Conservation (phyloP, 2,329 filamentous ascomycete genomes). For the Anisogramma anomala region DNA sequence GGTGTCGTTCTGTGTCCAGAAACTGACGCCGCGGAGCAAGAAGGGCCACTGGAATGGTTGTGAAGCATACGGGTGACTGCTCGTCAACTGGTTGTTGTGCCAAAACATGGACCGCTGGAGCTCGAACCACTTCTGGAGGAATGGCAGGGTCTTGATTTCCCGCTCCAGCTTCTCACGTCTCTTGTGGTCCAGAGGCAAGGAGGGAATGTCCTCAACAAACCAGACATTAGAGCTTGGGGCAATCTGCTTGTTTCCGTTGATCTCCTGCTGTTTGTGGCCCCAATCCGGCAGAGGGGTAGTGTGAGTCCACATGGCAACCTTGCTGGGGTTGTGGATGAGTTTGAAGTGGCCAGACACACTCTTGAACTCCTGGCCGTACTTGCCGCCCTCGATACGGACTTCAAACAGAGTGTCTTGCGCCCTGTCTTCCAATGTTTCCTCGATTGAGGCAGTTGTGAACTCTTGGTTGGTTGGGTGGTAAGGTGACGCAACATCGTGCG, state of each 20-base stretch:
- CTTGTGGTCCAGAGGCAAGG: constrained; percentile 56
- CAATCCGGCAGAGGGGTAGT: constrained; percentile 91
- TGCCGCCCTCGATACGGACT: constrained; percentile 78
- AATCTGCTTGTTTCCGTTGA: constrained; percentile 98
- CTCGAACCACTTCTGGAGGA: constrained; percentile 91
- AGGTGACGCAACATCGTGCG: constrained; percentile 93
- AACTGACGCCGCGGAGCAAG: constrained; percentile 90
- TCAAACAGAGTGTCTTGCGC: constrained; percentile 89
- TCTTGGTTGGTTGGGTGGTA: constrained; percentile 97
- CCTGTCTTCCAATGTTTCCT: constrained; percentile 61
- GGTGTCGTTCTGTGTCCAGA: constrained; percentile 96
- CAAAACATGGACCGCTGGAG: constrained; percentile 97
- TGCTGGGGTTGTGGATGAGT: constrained; percentile 84
- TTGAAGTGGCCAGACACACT: constrained; percentile 91
- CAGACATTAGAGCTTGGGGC: constrained; percentile 84
- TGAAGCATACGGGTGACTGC: constrained; percentile 90
- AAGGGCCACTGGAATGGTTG: constrained; percentile 97
- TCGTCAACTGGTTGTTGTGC: constrained; percentile 97
- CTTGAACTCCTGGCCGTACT: constrained; percentile 72
- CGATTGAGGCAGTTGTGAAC: constrained; percentile 70
- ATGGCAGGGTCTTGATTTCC: constrained; percentile 73
- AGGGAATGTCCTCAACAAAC: constrained; percentile 86
- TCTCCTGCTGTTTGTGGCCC: constrained; percentile 94
- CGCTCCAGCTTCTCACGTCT: constrained; percentile 66
- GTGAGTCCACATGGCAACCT: constrained; percentile 99